phyloP scores from a whole-genome alignment of 208 protist species.

The Wallacemonas collosoma region DNA sequence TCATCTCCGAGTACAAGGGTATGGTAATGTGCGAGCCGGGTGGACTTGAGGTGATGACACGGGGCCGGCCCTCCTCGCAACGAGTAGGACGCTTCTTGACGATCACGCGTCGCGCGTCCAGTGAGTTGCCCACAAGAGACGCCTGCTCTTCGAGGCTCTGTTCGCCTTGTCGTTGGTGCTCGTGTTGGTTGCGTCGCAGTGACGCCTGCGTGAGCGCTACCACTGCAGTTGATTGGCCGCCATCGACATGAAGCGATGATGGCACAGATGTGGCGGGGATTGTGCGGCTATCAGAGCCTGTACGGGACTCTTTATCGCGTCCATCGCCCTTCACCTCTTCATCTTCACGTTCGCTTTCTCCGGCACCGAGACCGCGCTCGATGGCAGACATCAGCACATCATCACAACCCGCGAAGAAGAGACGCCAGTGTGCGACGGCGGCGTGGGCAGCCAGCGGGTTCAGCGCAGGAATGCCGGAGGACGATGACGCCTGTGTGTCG shows the following conservation, averaged over 20 bases:
- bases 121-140: background rate
- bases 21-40: slow-evolving; percentile 43
- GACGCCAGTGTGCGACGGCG: slow-evolving; percentile 48
- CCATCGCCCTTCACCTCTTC: background rate
- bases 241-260: no score
- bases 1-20: background rate
- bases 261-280: no score
- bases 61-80: background rate
- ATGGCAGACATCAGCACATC: slow-evolving; percentile 45
- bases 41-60: background rate
- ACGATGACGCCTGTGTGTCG: background rate
- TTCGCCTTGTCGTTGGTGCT: slow-evolving; percentile 11
- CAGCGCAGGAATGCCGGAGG: slow-evolving; percentile 38
- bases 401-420: slow-evolving; percentile 63
- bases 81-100: background rate
- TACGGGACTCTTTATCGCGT: no score
- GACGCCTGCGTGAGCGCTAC: no score
- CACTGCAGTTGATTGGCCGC: no score
- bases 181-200: no score
- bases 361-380: slow-evolving; percentile 23
- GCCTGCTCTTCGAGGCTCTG: background rate
- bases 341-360: background rate
- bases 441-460: slow-evolving; percentile 41
- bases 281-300: no score
- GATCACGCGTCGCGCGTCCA: background rate